Evolutionary conservation across 495 filamentous ascomycete species (phyloP).

Genomic region (Immersiella caudata): DNA sequence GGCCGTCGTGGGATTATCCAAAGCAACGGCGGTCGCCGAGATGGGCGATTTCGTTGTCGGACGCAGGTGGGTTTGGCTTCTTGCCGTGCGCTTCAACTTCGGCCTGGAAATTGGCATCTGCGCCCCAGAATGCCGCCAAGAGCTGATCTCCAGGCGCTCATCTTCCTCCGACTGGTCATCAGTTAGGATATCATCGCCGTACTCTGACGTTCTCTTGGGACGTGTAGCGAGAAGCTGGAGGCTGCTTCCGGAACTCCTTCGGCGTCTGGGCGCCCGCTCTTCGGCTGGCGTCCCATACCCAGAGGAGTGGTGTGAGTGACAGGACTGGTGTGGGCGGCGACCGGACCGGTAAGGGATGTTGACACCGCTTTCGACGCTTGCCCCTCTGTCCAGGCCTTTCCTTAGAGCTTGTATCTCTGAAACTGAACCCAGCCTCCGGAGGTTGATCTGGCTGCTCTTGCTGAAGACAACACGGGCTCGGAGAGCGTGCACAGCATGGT

Average conservation of each 20-base stretch:
- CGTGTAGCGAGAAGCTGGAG: slow-evolving; percentile 34
- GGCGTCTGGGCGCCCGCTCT: slow-evolving; percentile 14
- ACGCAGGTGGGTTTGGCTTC: slow-evolving; percentile 32
- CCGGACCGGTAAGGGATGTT: neutral
- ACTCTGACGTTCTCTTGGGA: slow-evolving; percentile 26
- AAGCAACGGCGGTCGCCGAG: neutral
- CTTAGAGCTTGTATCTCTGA: slow-evolving; percentile 14
- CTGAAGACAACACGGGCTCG: slow-evolving; percentile 79
- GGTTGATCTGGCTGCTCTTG: slow-evolving; percentile 68
- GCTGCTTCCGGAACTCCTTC: slow-evolving; percentile 34
- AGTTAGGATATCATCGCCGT: slow-evolving; percentile 30
- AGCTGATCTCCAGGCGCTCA: slow-evolving; percentile 44
- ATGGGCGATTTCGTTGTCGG: slow-evolving; percentile 18
- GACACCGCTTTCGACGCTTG: slow-evolving; percentile 17
- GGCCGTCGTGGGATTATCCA: neutral
- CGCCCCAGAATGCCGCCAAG: slow-evolving; percentile 9
- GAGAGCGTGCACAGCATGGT: slow-evolving; percentile 77
- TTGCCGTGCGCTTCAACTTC: slow-evolving; percentile 35
- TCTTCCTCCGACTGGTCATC: slow-evolving; percentile 48
- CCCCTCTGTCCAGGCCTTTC: slow-evolving; percentile 11
- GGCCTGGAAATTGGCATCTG: slow-evolving; percentile 15
- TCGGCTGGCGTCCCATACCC: slow-evolving; percentile 21
- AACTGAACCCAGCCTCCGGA: slow-evolving; percentile 50
- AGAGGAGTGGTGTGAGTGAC: slow-evolving; percentile 16
- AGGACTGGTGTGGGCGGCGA: neutral